phyloP scores from a whole-genome alignment of 2,329 filamentous ascomycete species.

The Fusarium sp. region DNA sequence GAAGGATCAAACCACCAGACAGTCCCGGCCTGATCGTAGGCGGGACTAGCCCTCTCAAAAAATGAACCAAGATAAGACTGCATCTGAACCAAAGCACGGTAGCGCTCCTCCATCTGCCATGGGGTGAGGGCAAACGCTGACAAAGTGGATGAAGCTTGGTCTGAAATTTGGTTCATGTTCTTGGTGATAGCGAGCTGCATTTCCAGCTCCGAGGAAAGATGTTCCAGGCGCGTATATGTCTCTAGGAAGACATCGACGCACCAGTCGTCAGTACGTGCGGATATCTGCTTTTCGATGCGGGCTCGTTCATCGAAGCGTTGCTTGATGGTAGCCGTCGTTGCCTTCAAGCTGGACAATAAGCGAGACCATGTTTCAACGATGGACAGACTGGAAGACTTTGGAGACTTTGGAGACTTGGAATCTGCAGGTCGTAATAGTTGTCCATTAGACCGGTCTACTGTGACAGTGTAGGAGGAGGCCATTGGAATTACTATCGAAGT shows the following conservation, averaged over 20 bases:
- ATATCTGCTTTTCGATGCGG: constrained; percentile 27
- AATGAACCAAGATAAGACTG: constrained; percentile 27
- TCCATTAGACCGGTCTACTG: constrained; percentile 7
- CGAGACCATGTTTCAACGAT: constrained; percentile 25
- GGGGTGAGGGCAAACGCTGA: constrained; percentile 18
- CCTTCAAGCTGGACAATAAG: constrained; percentile 15
- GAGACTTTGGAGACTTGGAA: constrained; percentile 3
- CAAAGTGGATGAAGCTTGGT: constrained; percentile 11
- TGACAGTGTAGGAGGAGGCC: constrained; percentile 6
- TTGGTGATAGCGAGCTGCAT: constrained; percentile 30
- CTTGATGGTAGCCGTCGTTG: constrained; percentile 20
- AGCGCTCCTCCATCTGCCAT: constrained; percentile 33
- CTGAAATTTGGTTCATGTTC: constrained; percentile 5
- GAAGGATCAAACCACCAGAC: constrained; percentile 33
- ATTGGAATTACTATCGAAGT: constrained; percentile 6
- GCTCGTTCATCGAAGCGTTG: constrained; percentile 29
- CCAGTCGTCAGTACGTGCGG: constrained; percentile 26
- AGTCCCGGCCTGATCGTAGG: constrained; percentile 29
- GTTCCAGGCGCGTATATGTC: constrained; percentile 15
- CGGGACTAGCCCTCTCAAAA: constrained; percentile 30
- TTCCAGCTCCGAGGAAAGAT: constrained; percentile 26
- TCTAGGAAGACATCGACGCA: constrained; percentile 22
- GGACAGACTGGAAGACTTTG: constrained; percentile 11
- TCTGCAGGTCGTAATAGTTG: constrained; percentile 6
- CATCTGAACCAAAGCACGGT: constrained; percentile 27